Conservation (phyloP, 2,329 filamentous ascomycete genomes). For the Hyphodiscus sp. region DNA sequence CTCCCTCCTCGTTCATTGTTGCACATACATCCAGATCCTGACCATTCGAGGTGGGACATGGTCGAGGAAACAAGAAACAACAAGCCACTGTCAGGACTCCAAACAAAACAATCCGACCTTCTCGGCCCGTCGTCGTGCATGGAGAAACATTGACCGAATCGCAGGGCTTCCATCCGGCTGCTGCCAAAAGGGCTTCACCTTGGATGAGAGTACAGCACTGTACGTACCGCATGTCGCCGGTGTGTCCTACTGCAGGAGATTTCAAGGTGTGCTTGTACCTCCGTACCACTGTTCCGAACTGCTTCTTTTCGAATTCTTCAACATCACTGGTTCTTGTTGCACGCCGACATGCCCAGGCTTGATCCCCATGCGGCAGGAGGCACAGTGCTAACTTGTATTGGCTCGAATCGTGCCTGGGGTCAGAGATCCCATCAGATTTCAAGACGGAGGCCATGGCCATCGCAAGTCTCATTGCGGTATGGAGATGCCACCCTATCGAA, state of each 20-base stretch:
- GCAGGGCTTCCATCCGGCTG: background rate
- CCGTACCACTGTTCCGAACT: background rate
- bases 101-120: background rate
- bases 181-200: too few species aligned
- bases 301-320: background rate
- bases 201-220: too few species aligned
- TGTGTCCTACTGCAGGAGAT: too few species aligned
- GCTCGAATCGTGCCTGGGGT: background rate
- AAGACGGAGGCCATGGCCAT: background rate
- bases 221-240: too few species aligned
- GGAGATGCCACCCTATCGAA: background rate
- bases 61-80: background rate
- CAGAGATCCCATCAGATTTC: too few species aligned
- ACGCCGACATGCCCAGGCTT: background rate
- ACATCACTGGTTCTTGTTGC: background rate
- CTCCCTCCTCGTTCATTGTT: background rate
- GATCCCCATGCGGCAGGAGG: background rate
- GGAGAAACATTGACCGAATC: background rate
- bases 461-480: background rate
- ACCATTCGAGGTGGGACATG: background rate
- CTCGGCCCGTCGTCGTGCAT: background rate
- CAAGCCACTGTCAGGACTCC: background rate
- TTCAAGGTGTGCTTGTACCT: background rate
- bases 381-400: background rate
- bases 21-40: background rate